These are phyloP conservation scores for Quercus suber DNA, from an alignment of 306 rosid genomes.

Conservation along the genomic window DNA sequence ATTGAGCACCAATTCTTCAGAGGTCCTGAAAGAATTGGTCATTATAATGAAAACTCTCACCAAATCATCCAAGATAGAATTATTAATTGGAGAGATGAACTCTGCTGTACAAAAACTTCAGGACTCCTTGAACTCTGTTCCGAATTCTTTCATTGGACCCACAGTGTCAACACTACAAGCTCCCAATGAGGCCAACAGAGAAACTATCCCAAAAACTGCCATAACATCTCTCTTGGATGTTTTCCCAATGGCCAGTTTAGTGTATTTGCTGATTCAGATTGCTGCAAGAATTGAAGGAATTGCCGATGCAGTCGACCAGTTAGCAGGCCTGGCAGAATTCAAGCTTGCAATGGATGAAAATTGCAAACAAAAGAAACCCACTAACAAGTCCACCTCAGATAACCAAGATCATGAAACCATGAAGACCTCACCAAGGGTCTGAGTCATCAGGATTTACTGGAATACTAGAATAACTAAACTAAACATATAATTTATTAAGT, in stretches of 20 bases:
- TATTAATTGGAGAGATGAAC: slow-evolving; percentile 36
- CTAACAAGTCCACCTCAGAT: neutral
- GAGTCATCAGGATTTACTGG: too few relatives aligned
- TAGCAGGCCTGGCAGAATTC: slow-evolving; percentile 30
- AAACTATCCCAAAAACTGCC: neutral
- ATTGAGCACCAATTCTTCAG: slow-evolving; percentile 33
- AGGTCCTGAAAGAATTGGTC: slow-evolving; percentile 39
- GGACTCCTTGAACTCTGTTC: slow-evolving; percentile 35
- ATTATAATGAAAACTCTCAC: slow-evolving; percentile 27
- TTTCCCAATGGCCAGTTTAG: slow-evolving; percentile 33
- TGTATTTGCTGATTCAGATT: slow-evolving; percentile 38
- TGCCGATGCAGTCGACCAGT: slow-evolving; percentile 32
- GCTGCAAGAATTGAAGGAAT: slow-evolving; percentile 29
- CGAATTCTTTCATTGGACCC: slow-evolving; percentile 13
- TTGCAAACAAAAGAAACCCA: slow-evolving; percentile 11
- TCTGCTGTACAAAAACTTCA: slow-evolving; percentile 33
- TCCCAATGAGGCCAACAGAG: neutral
- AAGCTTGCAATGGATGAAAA: slow-evolving; percentile 12
- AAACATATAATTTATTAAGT: too few relatives aligned
- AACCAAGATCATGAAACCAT: neutral
- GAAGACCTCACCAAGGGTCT: slow-evolving; percentile 2
- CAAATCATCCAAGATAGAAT: slow-evolving; percentile 34
- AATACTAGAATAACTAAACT: too few relatives aligned
- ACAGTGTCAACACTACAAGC: neutral
- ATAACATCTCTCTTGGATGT: slow-evolving; percentile 29